Evolutionary conservation across 768 basidiomycete genomes (phyloP).

Genomic region (Mycena vitilis): DNA sequence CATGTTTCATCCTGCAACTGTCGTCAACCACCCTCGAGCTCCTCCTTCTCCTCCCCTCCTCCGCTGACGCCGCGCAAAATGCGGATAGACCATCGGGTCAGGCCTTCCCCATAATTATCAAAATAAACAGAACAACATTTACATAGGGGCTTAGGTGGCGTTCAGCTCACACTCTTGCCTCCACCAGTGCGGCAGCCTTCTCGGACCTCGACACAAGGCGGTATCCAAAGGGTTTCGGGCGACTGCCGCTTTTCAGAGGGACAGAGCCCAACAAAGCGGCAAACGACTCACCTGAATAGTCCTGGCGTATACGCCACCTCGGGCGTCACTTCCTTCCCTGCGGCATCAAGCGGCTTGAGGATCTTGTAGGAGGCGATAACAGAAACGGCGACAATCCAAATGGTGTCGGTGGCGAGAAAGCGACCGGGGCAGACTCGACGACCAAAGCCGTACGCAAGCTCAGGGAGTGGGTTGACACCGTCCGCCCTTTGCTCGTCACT

Average conservation of each 20-base stretch:
- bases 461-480: conserved; percentile 21
- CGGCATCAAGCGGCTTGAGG: conserved; percentile 48
- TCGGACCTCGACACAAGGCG: conserved; percentile 13
- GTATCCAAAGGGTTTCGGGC: conserved; percentile 15
- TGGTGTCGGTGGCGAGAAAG: conserved; percentile 54
- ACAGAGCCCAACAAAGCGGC: neutral
- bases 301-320: conserved; percentile 53
- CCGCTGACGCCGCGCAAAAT: no score
- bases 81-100: no score
- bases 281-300: conserved; percentile 52
- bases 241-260: conserved; percentile 4
- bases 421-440: conserved; percentile 58
- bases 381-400: conserved; percentile 59
- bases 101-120: no score
- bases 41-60: no score
- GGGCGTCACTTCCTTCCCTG: conserved; percentile 45
- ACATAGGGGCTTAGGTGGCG: neutral
- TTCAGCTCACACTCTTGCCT: neutral
- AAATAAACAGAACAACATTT: no score
- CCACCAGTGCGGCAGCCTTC: conserved; percentile 3
- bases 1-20: no score
- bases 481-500: conserved; percentile 39
- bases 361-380: conserved; percentile 57
- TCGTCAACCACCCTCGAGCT: no score
- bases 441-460: conserved; percentile 27